A percentile compares a stretch with the other conserved stretches of the same genome.
Evolutionary conservation across 495 filamentous ascomycete genomes (phyloP).

Genomic region (Chlorociboria aeruginascens): DNA sequence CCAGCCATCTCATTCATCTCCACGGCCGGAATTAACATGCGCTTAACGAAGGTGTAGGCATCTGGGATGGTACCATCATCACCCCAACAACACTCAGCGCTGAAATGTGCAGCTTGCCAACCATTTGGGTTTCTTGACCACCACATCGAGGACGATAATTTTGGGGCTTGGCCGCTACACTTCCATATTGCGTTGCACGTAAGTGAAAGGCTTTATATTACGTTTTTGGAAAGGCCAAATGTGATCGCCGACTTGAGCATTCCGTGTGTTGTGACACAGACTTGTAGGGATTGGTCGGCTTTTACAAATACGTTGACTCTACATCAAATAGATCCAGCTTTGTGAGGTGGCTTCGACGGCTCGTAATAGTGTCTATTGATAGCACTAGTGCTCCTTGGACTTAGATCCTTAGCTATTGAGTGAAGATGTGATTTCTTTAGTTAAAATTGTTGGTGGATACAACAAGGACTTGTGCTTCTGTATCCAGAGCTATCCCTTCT

Average conservation of each 20-base stretch:
- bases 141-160: constrained; percentile 42
- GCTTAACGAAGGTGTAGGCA: constrained; percentile 29
- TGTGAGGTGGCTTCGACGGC: constrained; percentile 12
- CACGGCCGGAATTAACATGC: constrained; percentile 49
- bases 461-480: too few relatives aligned
- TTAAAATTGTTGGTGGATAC: too few relatives aligned
- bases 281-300: constrained; percentile 36
- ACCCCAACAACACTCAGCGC: constrained; percentile 21
- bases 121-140: constrained; percentile 33
- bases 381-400: too few relatives aligned
- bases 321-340: constrained; percentile 43
- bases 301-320: constrained; percentile 32
- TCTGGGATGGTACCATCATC: constrained; percentile 24
- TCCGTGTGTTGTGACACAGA: constrained; percentile 25
- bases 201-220: constrained; percentile 37
- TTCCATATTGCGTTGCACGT: constrained; percentile 44
- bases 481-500: too few relatives aligned
- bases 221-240: constrained; percentile 29
- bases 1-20: constrained; percentile 39
- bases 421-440: too few relatives aligned
- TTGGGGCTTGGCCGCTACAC: constrained; percentile 19
- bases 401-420: too few relatives aligned
- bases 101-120: constrained; percentile 32
- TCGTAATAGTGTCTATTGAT: too few relatives aligned
- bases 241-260: constrained; percentile 25